Evolutionary conservation across 306 rosid genomes (phyloP), one percentile per base, ranked within the genome.

Genomic region (Luffa acutangula): DNA sequence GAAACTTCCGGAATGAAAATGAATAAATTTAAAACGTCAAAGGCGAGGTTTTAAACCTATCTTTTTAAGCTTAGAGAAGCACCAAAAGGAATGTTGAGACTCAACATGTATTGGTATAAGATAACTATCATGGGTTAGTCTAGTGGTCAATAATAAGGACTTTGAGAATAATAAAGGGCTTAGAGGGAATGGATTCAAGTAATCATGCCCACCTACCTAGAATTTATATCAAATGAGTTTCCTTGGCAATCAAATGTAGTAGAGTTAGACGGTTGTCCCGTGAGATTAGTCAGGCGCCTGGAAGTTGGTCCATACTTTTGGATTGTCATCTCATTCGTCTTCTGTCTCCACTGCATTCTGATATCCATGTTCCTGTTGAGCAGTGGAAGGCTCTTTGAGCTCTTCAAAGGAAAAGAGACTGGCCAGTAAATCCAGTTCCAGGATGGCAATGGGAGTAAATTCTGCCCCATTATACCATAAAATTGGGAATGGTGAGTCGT

Each of bases 381-480:
- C 81, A 92, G 95, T 91, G 56, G 97, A 94, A 89, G 97, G 98
- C 82, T 92, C 92, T 80, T 84, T 92, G 82, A 94, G 97, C 42
- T 86, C 94, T 33, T 83, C 89, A 49, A 94, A 86, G 89, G 63
- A 82, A 76, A 72, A 87, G 58, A 67, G 76, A 65, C 91, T 82
- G 88, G 79, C 81, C 59, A 81, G 82, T 85, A 84, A 84, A 81
- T 71, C 73, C 46, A 88, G 57, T 77, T 80, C 73, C 81, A 66
- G 34, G 11, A 80, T 71, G 80, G 76, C 65, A 70, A 36, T 45
- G 17, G 80, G 52, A 78, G 75, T 34, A 39, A 82, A 78, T 86
- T 59, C 87, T 41, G 63, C 64, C 49, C 89, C 37, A 63, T 82
- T 37, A 42, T 85, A 6, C 66, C 37, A 81, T 65, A 71, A 80